These are phyloP conservation scores for Clitopilus hobsonii DNA, from an alignment of 768 basidiomycete genomes.

Conservation along the genomic window DNA sequence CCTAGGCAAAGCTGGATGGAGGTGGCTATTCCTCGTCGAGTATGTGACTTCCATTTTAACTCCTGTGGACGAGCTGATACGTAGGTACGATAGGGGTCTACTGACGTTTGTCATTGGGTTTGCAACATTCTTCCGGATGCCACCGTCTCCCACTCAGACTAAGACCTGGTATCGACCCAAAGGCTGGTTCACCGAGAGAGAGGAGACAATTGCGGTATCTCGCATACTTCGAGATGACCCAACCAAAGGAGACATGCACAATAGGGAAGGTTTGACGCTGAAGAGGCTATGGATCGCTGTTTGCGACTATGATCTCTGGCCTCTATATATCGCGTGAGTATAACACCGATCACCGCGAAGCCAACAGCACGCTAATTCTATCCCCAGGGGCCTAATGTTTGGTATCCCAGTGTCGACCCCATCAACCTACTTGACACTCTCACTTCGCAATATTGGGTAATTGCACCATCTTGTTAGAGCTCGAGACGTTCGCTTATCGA, in stretches of 20 bases:
- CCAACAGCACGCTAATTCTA: neutral
- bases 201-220: conserved; percentile 57
- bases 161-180: conserved; percentile 52
- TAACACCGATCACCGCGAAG: neutral
- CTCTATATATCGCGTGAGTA: conserved; percentile 50
- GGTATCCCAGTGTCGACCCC: conserved; percentile 46
- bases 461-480: conserved; percentile 2
- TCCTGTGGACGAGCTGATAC: neutral
- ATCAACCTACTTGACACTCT: conserved; percentile 52
- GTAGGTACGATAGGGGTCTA: conserved; percentile 25
- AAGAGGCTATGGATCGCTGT: conserved; percentile 48
- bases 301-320: conserved; percentile 65
- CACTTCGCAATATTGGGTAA: conserved; percentile 49
- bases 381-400: conserved; percentile 44
- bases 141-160: conserved; percentile 57
- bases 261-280: conserved; percentile 52
- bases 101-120: conserved; percentile 51
- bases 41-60: conserved; percentile 2
- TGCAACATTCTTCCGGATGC: conserved; percentile 53
- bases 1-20: conserved; percentile 48
- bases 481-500: neutral
- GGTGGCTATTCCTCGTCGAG: conserved; percentile 62
- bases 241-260: conserved; percentile 67
- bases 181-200: conserved; percentile 60
- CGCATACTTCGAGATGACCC: conserved; percentile 64